Evolutionary conservation across 768 basidiomycete genomes (phyloP).

Genomic region (Mycena maculata): DNA sequence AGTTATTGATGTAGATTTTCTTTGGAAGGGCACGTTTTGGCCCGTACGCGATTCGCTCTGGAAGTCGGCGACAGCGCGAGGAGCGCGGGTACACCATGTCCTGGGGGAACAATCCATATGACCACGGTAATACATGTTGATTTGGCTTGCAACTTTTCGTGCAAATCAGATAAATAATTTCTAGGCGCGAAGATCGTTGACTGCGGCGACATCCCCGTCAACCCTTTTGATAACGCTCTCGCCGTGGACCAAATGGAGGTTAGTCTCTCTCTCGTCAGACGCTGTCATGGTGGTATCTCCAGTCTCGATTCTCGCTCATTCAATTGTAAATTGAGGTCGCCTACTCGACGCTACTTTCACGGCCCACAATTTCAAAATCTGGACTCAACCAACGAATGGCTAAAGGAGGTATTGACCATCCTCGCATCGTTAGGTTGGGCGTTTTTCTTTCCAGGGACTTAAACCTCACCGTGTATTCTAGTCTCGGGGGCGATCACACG

Average conservation of each 20-base stretch:
- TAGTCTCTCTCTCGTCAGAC: too few species aligned
- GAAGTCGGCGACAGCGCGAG: slow-evolving; percentile 74
- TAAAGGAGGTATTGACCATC: slow-evolving; percentile 73
- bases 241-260: slow-evolving; percentile 92
- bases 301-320: too few species aligned
- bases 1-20: neutral
- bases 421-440: slow-evolving; percentile 73
- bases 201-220: slow-evolving; percentile 88
- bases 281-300: too few species aligned
- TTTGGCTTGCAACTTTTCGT: too few species aligned
- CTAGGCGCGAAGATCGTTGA: slow-evolving; percentile 73
- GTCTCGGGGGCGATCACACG: slow-evolving; percentile 90
- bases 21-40: slow-evolving; percentile 85
- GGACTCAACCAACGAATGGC: slow-evolving; percentile 57
- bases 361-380: slow-evolving; percentile 54
- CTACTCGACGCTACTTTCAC: slow-evolving; percentile 78
- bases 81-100: slow-evolving; percentile 72
- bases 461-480: slow-evolving; percentile 38
- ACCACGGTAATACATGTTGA: slow-evolving; percentile 27
- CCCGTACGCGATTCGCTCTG: slow-evolving; percentile 85
- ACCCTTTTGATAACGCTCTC: slow-evolving; percentile 83
- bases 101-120: slow-evolving; percentile 79
- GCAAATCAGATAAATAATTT: neutral
- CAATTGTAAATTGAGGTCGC: too few species aligned
- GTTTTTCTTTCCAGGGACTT: slow-evolving; percentile 1